These are phyloP conservation scores for Aspergillus ochraceoroseus DNA, from an alignment of 2,329 filamentous ascomycete genomes.

Conservation along the genomic window DNA sequence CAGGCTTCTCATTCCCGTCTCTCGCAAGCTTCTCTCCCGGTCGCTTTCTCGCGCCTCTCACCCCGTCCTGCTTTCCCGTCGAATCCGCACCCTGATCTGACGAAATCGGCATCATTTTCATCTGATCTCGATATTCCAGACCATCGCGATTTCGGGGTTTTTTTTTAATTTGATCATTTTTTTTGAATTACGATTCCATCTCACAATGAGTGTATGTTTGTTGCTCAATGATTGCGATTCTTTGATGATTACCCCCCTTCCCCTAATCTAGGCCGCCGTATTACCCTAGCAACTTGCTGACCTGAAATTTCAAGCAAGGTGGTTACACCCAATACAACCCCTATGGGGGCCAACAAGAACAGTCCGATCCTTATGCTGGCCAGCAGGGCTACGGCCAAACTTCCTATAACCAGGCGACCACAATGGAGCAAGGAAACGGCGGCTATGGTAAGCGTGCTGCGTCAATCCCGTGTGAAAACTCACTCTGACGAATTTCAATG, in stretches of 20 bases:
- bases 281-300: conserved; percentile 22
- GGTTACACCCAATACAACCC: conserved; percentile 47
- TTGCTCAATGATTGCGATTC: not conserved
- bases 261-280: not conserved
- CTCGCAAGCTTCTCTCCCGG: not conserved
- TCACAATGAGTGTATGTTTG: conserved; percentile 21
- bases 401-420: conserved; percentile 29
- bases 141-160: not conserved
- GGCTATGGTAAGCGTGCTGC: conserved; percentile 31
- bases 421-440: conserved; percentile 33
- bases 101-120: conserved; percentile 1
- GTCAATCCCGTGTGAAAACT: not conserved
- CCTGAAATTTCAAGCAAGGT: conserved; percentile 26
- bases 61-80: conserved; percentile 12
- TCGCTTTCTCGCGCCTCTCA: conserved; percentile 11
- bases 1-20: not conserved
- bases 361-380: conserved; percentile 28
- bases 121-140: not conserved
- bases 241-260: conserved; percentile 4
- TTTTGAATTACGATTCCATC: not conserved
- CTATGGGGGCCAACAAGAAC: conserved; percentile 40
- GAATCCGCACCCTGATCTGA: conserved; percentile 5
- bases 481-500: conserved; percentile 3
- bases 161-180: not conserved
- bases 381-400: conserved; percentile 28